Percentiles rank a stretch among this genome's conserved stretches.
Evolutionary conservation across 2,329 filamentous ascomycete genomes (phyloP).

Genomic region (Capronia americana): DNA sequence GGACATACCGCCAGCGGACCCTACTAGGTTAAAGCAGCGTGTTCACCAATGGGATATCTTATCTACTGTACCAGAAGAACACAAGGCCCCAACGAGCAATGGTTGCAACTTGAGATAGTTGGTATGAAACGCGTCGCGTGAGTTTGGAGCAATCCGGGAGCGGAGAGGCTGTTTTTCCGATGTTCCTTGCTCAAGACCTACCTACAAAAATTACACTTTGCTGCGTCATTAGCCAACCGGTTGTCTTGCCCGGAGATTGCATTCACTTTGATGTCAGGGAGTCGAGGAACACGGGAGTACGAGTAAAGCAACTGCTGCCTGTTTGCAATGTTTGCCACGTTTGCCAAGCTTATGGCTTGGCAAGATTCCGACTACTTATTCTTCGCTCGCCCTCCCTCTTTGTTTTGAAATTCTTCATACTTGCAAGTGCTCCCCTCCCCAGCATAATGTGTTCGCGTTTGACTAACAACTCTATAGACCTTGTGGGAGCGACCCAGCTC

Average conservation of each 20-base stretch:
- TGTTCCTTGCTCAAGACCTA: background rate
- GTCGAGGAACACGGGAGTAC: too few species aligned
- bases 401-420: constrained; percentile 35
- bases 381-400: background rate
- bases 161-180: background rate
- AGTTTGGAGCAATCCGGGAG: too few species aligned
- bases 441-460: background rate
- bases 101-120: background rate
- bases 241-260: background rate
- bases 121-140: too few species aligned
- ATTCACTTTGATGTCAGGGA: too few species aligned
- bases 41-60: too few species aligned
- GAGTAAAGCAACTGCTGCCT: too few species aligned
- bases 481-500: constrained; percentile 39
- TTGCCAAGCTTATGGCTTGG: background rate
- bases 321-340: background rate
- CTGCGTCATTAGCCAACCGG: background rate
- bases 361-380: background rate
- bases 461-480: constrained; percentile 25
- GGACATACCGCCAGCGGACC: too few species aligned
- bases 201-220: too few species aligned
- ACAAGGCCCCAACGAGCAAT: too few species aligned
- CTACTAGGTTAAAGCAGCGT: too few species aligned
- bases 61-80: too few species aligned
- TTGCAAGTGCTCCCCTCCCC: constrained; percentile 15